Evolutionary conservation across 768 basidiomycete species (phyloP).

Genomic region (Rubroboletus satanas): DNA sequence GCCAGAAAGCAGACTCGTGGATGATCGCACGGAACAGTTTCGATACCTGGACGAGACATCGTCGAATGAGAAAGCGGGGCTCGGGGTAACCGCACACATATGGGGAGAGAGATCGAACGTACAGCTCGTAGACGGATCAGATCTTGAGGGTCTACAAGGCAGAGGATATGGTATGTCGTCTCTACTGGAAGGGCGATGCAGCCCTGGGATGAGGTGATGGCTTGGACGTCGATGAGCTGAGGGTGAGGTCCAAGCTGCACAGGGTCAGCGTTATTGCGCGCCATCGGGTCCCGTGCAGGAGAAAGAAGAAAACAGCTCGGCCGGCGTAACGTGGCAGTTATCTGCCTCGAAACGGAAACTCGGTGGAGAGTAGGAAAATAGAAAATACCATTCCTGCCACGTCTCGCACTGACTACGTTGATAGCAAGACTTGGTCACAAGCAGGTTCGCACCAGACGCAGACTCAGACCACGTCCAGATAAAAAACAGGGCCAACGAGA

Average conservation of each 20-base stretch:
- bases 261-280: neutral
- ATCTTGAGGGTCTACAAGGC: conserved; percentile 4
- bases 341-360: conserved; percentile 1
- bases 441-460: neutral
- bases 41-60: conserved; percentile 11
- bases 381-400: too few species aligned
- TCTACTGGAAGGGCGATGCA: conserved; percentile 13
- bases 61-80: neutral
- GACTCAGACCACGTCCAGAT: neutral
- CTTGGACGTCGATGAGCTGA: neutral
- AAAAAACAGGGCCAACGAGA: neutral
- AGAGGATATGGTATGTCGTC: conserved; percentile 13
- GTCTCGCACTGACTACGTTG: too few species aligned
- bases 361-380: too few species aligned
- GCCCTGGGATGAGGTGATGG: neutral
- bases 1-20: conserved; percentile 14
- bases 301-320: neutral
- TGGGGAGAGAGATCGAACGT: neutral
- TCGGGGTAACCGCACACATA: too few species aligned
- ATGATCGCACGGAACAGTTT: conserved; percentile 10
- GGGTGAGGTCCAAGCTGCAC: neutral
- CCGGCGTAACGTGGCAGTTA: too few species aligned
- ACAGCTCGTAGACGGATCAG: conserved; percentile 16
- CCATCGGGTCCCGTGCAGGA: conserved; percentile 4
- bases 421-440: neutral